phyloP scores from a whole-genome alignment of 345 rosid genomes.

The Sisymbrium altissimum region DNA sequence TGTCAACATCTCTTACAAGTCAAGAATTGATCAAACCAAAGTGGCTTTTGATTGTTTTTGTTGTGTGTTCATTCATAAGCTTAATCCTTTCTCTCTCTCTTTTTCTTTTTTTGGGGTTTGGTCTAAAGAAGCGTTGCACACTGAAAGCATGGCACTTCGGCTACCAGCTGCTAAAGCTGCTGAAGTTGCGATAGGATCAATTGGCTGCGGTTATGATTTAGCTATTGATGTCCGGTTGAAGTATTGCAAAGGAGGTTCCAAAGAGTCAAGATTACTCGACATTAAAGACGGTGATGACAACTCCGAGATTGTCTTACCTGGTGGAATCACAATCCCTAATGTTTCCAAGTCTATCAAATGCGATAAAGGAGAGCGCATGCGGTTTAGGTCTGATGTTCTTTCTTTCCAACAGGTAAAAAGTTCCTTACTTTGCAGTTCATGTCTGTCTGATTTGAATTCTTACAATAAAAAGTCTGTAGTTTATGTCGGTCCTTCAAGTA shows the following conservation, averaged over 20 bases:
- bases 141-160: constrained; percentile 67
- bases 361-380: constrained; percentile 87
- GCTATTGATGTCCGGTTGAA: constrained; percentile 71
- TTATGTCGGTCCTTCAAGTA: neutral
- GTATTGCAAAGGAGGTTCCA: constrained; percentile 63
- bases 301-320: constrained; percentile 69
- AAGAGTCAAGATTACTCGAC: constrained; percentile 60
- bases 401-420: constrained; percentile 78
- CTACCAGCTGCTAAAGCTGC: constrained; percentile 76
- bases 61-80: constrained; percentile 23
- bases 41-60: neutral
- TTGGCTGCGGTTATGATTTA: constrained; percentile 88
- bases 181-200: constrained; percentile 74
- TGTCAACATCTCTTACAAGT: neutral
- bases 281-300: constrained; percentile 53
- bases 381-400: constrained; percentile 80
- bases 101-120: neutral
- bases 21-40: neutral
- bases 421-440: neutral
- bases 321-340: constrained; percentile 69
- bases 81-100: neutral
- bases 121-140: constrained; percentile 25
- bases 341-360: constrained; percentile 87
- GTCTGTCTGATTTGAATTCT: neutral
- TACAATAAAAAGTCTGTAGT: neutral